These are phyloP conservation scores for Postia placenta DNA, from an alignment of 768 basidiomycete species.

Conservation along the genomic window DNA sequence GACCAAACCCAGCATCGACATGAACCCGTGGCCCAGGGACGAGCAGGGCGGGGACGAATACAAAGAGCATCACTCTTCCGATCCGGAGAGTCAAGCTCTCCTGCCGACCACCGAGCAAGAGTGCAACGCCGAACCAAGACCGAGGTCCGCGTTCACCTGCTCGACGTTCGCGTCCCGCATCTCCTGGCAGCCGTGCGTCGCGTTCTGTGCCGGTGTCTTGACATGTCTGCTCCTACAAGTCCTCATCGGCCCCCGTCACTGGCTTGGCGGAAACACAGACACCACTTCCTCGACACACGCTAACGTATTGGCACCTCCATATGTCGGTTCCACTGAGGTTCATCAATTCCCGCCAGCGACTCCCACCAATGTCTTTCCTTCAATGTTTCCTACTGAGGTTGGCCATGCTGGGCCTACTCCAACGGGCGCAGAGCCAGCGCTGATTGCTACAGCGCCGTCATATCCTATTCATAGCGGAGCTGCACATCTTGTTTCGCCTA, in stretches of 20 bases:
- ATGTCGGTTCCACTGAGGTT: conserved; percentile 65
- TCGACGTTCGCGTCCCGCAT: not conserved
- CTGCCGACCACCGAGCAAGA: conserved; percentile 1
- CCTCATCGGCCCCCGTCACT: conserved; percentile 36
- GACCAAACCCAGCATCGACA: too few relatives aligned
- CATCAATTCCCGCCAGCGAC: conserved; percentile 67
- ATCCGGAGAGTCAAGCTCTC: conserved; percentile 6
- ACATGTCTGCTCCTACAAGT: conserved; percentile 46
- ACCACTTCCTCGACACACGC: conserved; percentile 11
- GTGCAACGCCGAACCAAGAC: not conserved
- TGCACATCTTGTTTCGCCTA: conserved; percentile 49
- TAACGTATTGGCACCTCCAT: conserved; percentile 48
- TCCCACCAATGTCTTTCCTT: conserved; percentile 68
- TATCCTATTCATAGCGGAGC: conserved; percentile 75
- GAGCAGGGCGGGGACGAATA: conserved; percentile 4
- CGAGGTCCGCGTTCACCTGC: not conserved
- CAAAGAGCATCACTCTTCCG: not conserved
- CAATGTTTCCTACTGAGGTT: conserved; percentile 70
- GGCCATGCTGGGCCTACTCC: conserved; percentile 76
- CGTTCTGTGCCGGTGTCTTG: conserved; percentile 38
- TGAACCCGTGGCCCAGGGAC: not conserved
- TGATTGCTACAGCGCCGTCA: conserved; percentile 69
- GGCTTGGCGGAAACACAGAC: conserved; percentile 25
- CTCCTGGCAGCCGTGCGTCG: conserved; percentile 9
- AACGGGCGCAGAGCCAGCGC: conserved; percentile 70